phyloP scores from a whole-genome alignment of 1,284 basidiomycete species.

The Moesziomyces sp. region DNA sequence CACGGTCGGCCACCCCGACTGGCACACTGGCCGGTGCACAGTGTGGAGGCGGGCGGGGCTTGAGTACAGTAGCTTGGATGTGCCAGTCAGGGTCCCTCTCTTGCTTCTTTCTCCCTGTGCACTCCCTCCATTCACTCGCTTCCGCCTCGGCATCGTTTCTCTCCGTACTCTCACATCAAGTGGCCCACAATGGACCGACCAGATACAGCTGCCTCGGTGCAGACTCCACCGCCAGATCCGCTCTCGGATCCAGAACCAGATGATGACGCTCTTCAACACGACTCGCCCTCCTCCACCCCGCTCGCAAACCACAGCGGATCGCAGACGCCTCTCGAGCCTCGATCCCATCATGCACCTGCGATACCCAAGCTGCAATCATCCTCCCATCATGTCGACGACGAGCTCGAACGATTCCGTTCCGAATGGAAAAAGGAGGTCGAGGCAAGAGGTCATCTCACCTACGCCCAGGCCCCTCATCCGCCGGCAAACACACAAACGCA shows the following conservation, averaged over 20 bases:
- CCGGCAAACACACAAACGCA: conserved; percentile 1
- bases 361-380: not conserved
- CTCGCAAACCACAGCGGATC: conserved; percentile 17
- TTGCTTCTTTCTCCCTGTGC: too few species aligned
- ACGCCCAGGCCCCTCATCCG: conserved; percentile 2
- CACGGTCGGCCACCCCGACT: too few species aligned
- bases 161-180: too few species aligned
- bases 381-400: conserved; percentile 24
- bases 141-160: too few species aligned
- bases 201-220: conserved; percentile 6
- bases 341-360: not conserved
- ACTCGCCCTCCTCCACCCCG: conserved; percentile 26
- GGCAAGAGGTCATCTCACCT: conserved; percentile 19
- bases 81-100: too few species aligned
- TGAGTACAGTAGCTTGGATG: too few species aligned
- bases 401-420: conserved; percentile 48
- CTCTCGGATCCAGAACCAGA: not conserved
- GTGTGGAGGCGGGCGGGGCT: too few species aligned
- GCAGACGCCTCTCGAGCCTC: conserved; percentile 23
- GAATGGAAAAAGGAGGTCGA: conserved; percentile 54
- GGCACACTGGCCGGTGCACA: too few species aligned
- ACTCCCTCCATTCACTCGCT: too few species aligned
- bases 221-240: conserved; percentile 12
- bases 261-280: not conserved
- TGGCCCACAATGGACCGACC: conserved; percentile 7